Evolutionary conservation across 805 yeast species (phyloP).

Genomic region (Wickerhamomyces canadensis): DNA sequence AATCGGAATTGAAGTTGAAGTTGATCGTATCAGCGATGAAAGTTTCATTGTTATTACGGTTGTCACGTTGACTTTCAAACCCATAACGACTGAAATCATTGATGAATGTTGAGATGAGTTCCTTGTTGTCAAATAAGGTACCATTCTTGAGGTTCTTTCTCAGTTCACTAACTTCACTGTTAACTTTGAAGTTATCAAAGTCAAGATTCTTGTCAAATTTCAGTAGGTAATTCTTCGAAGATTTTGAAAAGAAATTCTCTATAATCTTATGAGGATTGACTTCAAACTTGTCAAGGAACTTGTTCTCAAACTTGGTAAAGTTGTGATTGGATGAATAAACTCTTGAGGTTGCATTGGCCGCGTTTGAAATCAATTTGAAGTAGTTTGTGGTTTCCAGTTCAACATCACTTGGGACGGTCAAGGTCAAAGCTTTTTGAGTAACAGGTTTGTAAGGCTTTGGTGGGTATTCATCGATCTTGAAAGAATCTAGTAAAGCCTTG

Average conservation of each 20-base stretch:
- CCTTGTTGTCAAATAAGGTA: slow-evolving; percentile 20
- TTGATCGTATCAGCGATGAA: slow-evolving; percentile 25
- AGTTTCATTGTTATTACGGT: slow-evolving; percentile 16
- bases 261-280: slow-evolving; percentile 32
- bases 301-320: slow-evolving; percentile 33
- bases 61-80: slow-evolving; percentile 17
- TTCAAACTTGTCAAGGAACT: slow-evolving; percentile 35
- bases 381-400: slow-evolving; percentile 23
- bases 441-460: slow-evolving; percentile 28
- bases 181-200: slow-evolving; percentile 24
- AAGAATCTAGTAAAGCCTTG: slow-evolving; percentile 26
- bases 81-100: slow-evolving; percentile 23
- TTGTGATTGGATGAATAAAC: slow-evolving; percentile 28
- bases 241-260: slow-evolving; percentile 29
- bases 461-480: slow-evolving; percentile 29
- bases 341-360: slow-evolving; percentile 31
- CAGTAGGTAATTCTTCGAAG: slow-evolving; percentile 28
- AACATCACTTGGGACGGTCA: slow-evolving; percentile 27
- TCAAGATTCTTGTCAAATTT: slow-evolving; percentile 28
- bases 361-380: slow-evolving; percentile 28
- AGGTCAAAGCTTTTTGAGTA: slow-evolving; percentile 30
- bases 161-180: slow-evolving; percentile 18
- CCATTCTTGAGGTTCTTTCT: slow-evolving; percentile 21
- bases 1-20: slow-evolving; percentile 23
- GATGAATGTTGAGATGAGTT: slow-evolving; percentile 22